Percentiles rank a stretch among this genome's conserved stretches.
Conservation (phyloP, 129 eudicot species). For the Helianthus annuus region HanXRQr2.0-SUNRISE NC_035442.2:163709845-163710344, state of each 20-base stretch:
- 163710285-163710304: too few relatives aligned
- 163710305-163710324: too few relatives aligned
- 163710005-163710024: too few relatives aligned
- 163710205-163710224: too few relatives aligned
- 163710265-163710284: too few relatives aligned
- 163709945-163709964: background rate
- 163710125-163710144: background rate
- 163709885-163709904: background rate
- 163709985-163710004: background rate
- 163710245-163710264: too few relatives aligned
- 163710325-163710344: too few relatives aligned
- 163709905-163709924: background rate
- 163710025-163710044: too few relatives aligned
- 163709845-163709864: conserved; percentile 85
- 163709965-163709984: background rate
- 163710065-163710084: background rate
- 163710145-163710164: background rate
- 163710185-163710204: background rate
- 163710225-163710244: too few relatives aligned
- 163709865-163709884: conserved; percentile 30
- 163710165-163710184: background rate
- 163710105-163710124: conserved; percentile 15
- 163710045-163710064: background rate
- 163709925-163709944: conserved; percentile 6
- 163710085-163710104: background rate